Evolutionary conservation across 495 filamentous ascomycete species (phyloP).

Genomic region (Aspergillus carlsbadensis): DNA sequence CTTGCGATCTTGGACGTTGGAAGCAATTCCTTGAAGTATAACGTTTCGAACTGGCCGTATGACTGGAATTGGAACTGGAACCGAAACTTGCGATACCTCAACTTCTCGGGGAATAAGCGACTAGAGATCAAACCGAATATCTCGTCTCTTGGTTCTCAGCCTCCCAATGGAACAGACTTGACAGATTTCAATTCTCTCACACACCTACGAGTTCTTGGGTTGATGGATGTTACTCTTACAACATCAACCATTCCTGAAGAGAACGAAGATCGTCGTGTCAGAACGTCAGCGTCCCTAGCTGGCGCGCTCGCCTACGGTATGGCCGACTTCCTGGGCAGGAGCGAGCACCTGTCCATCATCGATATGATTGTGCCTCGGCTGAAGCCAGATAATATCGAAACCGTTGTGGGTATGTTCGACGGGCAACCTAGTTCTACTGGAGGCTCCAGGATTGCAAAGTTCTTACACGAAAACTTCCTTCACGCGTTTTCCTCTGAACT

Average conservation of each 20-base stretch:
- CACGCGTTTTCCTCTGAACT: constrained; percentile 81
- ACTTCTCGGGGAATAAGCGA: constrained; percentile 94
- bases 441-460: constrained; percentile 94
- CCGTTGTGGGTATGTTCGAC: constrained; percentile 90
- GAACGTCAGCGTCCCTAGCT: constrained; percentile 90
- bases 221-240: constrained; percentile 97
- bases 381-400: constrained; percentile 87
- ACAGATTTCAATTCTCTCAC: constrained; percentile 86
- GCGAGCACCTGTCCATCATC: constrained; percentile 94
- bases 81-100: constrained; percentile 88
- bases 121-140: constrained; percentile 92
- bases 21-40: constrained; percentile 97
- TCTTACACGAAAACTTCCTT: constrained; percentile 90
- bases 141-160: constrained; percentile 41
- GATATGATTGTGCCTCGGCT: constrained; percentile 95
- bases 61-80: constrained; percentile 99
- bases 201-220: constrained; percentile 84
- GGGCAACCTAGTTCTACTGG: constrained; percentile 80
- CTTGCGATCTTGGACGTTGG: constrained; percentile 89
- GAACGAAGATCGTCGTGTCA: constrained; percentile 89
- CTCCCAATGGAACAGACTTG: constrained; percentile 65
- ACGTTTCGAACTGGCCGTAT: constrained; percentile 98
- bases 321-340: constrained; percentile 92
- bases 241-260: constrained; percentile 92
- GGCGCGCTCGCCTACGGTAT: constrained; percentile 91